Conservation (phyloP, 306 rosid genomes). For the Prinsepia uniflora region DNA sequence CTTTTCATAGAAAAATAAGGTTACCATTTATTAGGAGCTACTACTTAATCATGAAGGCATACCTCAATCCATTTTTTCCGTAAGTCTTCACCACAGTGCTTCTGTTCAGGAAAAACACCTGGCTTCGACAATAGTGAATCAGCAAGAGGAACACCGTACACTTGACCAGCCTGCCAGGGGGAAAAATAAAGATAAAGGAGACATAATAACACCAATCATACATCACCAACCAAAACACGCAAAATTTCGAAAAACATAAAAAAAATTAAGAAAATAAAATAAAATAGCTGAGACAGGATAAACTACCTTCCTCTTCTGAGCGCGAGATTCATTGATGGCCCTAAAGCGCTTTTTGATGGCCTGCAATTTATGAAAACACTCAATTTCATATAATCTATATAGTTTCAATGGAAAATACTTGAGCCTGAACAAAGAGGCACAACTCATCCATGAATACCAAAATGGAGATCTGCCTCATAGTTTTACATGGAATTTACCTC, state of each 20-base stretch:
- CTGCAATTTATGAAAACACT: conserved; percentile 40
- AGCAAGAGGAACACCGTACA: conserved; percentile 86
- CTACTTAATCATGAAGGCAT: conserved; percentile 8
- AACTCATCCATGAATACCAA: conserved; percentile 16
- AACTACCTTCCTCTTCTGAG: conserved; percentile 89
- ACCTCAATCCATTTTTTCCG: conserved; percentile 98
- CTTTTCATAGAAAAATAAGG: neutral
- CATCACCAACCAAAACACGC: conserved; percentile 1
- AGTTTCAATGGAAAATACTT: neutral
- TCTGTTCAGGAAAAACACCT: conserved; percentile 74
- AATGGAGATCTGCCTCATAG: conserved; percentile 10
- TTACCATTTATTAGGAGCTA: neutral
- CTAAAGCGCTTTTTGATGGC: conserved; percentile 77
- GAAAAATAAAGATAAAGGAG: conserved; percentile 25
- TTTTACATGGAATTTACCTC: conserved; percentile 56
- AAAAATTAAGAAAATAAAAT: neutral
- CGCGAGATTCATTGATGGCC: conserved; percentile 95
- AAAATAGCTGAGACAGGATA: conserved; percentile 9
- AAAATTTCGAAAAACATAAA: conserved; percentile 5
- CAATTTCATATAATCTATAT: neutral
- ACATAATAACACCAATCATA: conserved; percentile 14
- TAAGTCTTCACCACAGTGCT: conserved; percentile 66
- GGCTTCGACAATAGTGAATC: conserved; percentile 75
- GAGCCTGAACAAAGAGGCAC: conserved; percentile 5
- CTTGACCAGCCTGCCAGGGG: conserved; percentile 87